Conservation (phyloP, 805 yeast genomes). For the Helenozyma baotianmanensis region DNA sequence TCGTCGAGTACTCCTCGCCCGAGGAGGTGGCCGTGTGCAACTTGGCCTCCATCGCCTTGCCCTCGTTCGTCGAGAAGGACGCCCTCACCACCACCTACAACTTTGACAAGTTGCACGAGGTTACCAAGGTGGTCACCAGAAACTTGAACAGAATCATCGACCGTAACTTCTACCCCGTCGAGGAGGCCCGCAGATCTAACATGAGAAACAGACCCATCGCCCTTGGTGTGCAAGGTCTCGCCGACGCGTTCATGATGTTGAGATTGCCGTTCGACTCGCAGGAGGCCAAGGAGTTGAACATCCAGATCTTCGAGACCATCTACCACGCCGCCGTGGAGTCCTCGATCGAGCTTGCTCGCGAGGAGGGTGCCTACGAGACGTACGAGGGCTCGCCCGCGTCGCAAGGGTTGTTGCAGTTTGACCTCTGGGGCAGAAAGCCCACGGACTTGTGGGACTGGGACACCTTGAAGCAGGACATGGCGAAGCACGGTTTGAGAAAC, state of each 20-base stretch:
- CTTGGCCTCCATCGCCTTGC: slow-evolving; percentile 56
- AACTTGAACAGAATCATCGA: slow-evolving; percentile 56
- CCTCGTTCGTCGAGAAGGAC: slow-evolving; percentile 49
- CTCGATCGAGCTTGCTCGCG: slow-evolving; percentile 48
- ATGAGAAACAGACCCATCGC: slow-evolving; percentile 60
- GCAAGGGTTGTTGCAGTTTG: slow-evolving; percentile 52
- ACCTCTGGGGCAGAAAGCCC: slow-evolving; percentile 57
- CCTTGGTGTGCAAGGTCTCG: slow-evolving; percentile 60
- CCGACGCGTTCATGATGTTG: slow-evolving; percentile 53
- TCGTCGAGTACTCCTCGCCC: slow-evolving; percentile 55
- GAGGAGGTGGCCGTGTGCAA: slow-evolving; percentile 61
- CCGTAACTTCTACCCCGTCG: slow-evolving; percentile 53
- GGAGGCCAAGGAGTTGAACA: slow-evolving; percentile 52
- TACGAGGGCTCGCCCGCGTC: slow-evolving; percentile 59
- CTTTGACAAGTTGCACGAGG: slow-evolving; percentile 52
- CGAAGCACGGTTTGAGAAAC: slow-evolving; percentile 51
- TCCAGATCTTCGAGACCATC: slow-evolving; percentile 58
- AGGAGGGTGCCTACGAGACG: slow-evolving; percentile 48
- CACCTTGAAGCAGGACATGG: slow-evolving; percentile 44
- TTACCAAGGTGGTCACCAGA: slow-evolving; percentile 50
- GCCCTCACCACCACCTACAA: slow-evolving; percentile 43
- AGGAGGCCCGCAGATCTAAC: slow-evolving; percentile 50
- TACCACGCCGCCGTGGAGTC: slow-evolving; percentile 58
- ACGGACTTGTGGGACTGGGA: slow-evolving; percentile 59
- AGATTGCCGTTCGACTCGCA: slow-evolving; percentile 55